phyloP scores from a whole-genome alignment of 1,284 basidiomycete species.

The Coniferiporia weirii region DNA sequence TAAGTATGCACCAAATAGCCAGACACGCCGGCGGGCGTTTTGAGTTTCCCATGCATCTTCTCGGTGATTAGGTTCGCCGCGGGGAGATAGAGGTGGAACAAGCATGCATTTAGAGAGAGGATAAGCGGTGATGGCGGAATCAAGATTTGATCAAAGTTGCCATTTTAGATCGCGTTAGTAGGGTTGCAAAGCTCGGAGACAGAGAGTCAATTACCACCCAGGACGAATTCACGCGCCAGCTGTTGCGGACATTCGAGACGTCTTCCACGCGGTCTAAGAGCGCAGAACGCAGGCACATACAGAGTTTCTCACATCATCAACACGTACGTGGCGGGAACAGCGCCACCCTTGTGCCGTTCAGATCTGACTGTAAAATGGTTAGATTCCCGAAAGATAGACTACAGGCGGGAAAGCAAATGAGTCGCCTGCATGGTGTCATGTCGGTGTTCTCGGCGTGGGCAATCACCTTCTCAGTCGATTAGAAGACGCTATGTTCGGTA shows the following conservation, averaged over 20 bases:
- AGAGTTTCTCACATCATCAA: too few relatives aligned
- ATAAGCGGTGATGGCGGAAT: background rate
- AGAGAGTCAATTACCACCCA: background rate
- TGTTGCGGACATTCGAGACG: too few relatives aligned
- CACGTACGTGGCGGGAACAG: too few relatives aligned
- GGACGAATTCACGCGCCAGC: background rate
- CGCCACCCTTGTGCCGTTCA: too few relatives aligned
- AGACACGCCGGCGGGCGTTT: background rate
- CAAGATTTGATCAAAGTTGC: background rate
- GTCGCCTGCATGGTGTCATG: background rate
- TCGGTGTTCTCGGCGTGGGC: background rate
- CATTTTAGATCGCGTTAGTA: too few relatives aligned
- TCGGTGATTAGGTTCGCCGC: background rate
- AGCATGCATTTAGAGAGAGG: background rate
- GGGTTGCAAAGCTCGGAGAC: too few relatives aligned
- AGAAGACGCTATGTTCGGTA: background rate
- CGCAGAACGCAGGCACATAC: too few relatives aligned
- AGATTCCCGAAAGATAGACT: background rate
- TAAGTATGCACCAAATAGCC: background rate
- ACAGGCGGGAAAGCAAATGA: background rate
- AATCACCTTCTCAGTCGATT: background rate
- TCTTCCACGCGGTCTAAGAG: too few relatives aligned
- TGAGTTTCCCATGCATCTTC: background rate
- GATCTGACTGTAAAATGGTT: too few relatives aligned
- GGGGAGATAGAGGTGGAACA: background rate